Conservation (phyloP, 768 basidiomycete genomes). For the Dacryopinax primogenitus region DNA sequence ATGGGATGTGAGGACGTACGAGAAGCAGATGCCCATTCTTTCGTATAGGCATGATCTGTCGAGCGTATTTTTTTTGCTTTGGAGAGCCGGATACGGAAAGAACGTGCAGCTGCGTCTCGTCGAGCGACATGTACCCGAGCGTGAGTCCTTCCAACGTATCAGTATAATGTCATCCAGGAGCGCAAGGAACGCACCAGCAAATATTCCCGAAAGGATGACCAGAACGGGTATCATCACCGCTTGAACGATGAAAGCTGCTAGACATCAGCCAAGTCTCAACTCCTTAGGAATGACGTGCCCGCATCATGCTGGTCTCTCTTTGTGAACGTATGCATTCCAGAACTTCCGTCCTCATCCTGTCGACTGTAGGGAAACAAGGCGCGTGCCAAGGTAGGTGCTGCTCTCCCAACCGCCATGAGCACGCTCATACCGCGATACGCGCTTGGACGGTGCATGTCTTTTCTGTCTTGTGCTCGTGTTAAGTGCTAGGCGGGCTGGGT, state of each 20-base stretch:
- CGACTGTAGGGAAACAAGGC: not conserved
- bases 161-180: no score
- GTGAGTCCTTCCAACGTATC: constrained; percentile 47
- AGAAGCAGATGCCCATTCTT: constrained; percentile 71
- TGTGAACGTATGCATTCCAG: not conserved
- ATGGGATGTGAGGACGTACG: constrained; percentile 35
- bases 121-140: constrained; percentile 83
- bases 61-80: constrained; percentile 65
- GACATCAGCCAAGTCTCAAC: not conserved
- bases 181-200: constrained; percentile 10
- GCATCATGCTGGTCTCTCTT: not conserved
- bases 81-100: constrained; percentile 72
- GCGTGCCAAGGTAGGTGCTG: not conserved
- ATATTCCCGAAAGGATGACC: constrained; percentile 11
- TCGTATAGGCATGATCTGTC: constrained; percentile 75
- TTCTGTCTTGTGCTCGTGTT: no score
- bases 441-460: not conserved
- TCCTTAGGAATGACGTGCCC: not conserved
- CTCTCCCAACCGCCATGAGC: not conserved
- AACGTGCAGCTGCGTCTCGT: constrained; percentile 83
- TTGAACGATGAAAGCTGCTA: not conserved
- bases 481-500: no score
- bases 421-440: not conserved
- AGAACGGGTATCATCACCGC: constrained; percentile 8
- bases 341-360: not conserved